Percentiles rank a stretch among this genome's conserved stretches.
Conservation (phyloP, 768 basidiomycete species). For the Lentinus tigrinus region DNA sequence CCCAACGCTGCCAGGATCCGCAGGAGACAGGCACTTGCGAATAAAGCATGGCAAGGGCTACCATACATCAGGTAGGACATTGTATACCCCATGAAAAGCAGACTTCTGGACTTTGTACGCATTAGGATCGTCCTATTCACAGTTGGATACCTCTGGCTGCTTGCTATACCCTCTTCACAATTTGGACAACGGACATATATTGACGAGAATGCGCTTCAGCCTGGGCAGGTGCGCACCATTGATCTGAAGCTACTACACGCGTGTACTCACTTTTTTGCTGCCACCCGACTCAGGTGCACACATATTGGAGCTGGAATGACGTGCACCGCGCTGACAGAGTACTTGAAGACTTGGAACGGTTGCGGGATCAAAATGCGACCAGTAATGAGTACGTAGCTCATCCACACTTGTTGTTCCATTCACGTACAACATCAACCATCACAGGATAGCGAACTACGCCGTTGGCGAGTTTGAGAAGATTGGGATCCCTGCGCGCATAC, state of each 20-base stretch:
- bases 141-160: conserved; percentile 80
- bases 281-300: conserved; percentile 93
- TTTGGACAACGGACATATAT: conserved; percentile 76
- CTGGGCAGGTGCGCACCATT: conserved; percentile 65
- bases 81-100: neutral
- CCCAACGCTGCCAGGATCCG: conserved; percentile 41
- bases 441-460: conserved; percentile 66
- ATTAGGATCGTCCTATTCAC: conserved; percentile 56
- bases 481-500: conserved; percentile 69
- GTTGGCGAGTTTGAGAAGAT: conserved; percentile 66
- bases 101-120: neutral
- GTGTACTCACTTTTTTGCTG: no score
- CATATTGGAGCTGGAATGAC: conserved; percentile 89
- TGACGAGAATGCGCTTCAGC: conserved; percentile 95
- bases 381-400: conserved; percentile 61
- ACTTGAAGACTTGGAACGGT: conserved; percentile 62
- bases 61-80: conserved; percentile 26
- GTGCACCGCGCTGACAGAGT: conserved; percentile 86
- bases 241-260: neutral
- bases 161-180: conserved; percentile 65
- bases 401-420: neutral
- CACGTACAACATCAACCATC: neutral
- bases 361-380: conserved; percentile 63
- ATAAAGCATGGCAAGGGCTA: conserved; percentile 33
- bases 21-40: conserved; percentile 40